Percentiles rank a stretch among this genome's conserved stretches.
Evolutionary conservation across 257 asterid genomes (phyloP).

Genomic region (Gardenia jasminoides): DNA sequence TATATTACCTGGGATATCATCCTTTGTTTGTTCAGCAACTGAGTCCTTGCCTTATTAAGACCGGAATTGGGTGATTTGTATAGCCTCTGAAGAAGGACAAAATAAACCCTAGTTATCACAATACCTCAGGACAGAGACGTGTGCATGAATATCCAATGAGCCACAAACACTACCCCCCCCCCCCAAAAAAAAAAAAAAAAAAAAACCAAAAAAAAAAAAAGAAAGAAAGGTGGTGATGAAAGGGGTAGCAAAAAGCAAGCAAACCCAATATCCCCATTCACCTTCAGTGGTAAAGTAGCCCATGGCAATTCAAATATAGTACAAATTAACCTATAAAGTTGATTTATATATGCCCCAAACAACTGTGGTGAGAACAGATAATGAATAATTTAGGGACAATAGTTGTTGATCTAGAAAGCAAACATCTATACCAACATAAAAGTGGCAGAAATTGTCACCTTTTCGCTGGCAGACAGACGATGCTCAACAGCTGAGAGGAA

Average conservation of each 20-base stretch:
- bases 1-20: constrained; percentile 59
- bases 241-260: not conserved
- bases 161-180: too few species aligned
- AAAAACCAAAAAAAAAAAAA: too few species aligned
- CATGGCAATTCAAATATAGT: not conserved
- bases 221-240: too few species aligned
- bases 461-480: constrained; percentile 56
- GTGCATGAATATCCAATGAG: not conserved
- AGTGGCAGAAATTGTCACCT: constrained; percentile 40
- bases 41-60: constrained; percentile 84
- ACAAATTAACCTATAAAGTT: not conserved
- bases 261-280: not conserved
- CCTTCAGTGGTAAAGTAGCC: not conserved
- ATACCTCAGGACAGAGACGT: not conserved
- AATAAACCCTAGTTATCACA: not conserved
- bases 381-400: not conserved
- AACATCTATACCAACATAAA: not conserved
- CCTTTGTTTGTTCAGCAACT: constrained; percentile 69
- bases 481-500: constrained; percentile 36
- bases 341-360: not conserved
- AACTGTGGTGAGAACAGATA: not conserved
- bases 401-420: not conserved
- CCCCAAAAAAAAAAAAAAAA: too few species aligned
- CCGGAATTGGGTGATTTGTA: constrained; percentile 78
- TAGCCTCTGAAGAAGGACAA: constrained; percentile 50